Evolutionary conservation across 2,329 filamentous ascomycete species (phyloP).

Genomic region (Colletotrichum truncatum): DNA sequence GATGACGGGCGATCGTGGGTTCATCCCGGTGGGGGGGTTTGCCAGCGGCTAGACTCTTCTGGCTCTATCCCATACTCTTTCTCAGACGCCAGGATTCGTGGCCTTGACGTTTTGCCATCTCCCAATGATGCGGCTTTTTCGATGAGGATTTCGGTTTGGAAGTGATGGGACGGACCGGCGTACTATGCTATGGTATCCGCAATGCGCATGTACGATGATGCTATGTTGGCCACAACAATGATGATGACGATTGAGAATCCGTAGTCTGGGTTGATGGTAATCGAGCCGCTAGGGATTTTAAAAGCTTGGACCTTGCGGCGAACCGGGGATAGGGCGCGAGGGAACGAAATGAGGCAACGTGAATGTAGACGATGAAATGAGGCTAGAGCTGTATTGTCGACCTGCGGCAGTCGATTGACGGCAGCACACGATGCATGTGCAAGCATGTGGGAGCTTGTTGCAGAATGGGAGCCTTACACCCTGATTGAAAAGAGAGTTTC

Average conservation of each 20-base stretch:
- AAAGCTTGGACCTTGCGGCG: constrained; percentile 12
- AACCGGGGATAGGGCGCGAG: neutral
- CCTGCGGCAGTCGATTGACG: constrained; percentile 1
- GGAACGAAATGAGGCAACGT: neutral
- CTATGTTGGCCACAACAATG: neutral
- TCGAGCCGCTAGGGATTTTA: constrained; percentile 10
- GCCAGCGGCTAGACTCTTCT: neutral
- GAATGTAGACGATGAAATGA: neutral
- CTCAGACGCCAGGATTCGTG: neutral
- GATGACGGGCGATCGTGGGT: constrained; percentile 22
- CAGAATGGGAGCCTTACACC: neutral
- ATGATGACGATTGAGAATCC: neutral
- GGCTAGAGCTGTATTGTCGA: neutral
- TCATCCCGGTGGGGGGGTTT: neutral
- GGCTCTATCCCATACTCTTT: neutral
- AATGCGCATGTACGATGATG: constrained; percentile 5
- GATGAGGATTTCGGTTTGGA: neutral
- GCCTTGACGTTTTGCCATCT: neutral
- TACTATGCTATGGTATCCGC: neutral
- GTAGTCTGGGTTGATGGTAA: neutral
- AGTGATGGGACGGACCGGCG: neutral
- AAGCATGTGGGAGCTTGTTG: too few species aligned
- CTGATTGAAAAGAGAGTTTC: neutral
- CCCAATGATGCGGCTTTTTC: neutral
- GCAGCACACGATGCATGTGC: neutral